Base-by-base conservation (phyloP, 164 flowering plant genomes). In the Berberis vulgaris region DNA sequence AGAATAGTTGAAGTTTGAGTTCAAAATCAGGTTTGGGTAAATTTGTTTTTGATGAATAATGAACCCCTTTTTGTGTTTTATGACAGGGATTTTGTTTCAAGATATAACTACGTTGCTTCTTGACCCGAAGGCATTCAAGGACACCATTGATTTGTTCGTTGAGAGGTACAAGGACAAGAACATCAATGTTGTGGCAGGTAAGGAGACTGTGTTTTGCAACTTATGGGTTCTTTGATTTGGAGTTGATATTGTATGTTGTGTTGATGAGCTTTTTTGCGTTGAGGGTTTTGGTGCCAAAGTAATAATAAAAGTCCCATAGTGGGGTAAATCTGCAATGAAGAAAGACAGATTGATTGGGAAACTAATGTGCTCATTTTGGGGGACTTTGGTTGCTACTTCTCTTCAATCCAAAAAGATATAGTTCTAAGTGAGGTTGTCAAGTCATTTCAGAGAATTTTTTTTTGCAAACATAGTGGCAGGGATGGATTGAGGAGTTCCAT, bases 81-180 rank as follows among this genome's bases (percentile, higher is more conserved):
- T 49, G 67, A 65, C 79, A 93, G 98, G 98, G 81, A 88, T 94
- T 69, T 58, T 87, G 91, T 94, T 94, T 73, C 97, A 91, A 75
- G 98, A 94, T 66, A 94, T 94, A 72, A 91, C 98, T 1, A 94
- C 98, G 1, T 73, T 94, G 85, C 80, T 94, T 53, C 95, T 94
- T 57, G 91, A 91, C 65, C 77, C 80, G 0, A 70, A 73, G 78
- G 97, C 97, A 4, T 94, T 94, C 69, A 83, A 72, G 78, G 98
- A 94, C 65, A 84, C 95, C 41, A 88, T 94, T 59, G 97, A 91
- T 78, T 74, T 94, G 84, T 87, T 94, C 62, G 98, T 88, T 38
- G 98, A 91, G 84, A 83, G 98, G 65, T 94, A 94, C 71, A 80
- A 70, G 53, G 88, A 73, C 69, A 74, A 81, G 61, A 50, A 84